These are phyloP conservation scores for Wallacemonas sp. DNA, from an alignment of 208 protist genomes.

Conservation along the genomic window DNA sequence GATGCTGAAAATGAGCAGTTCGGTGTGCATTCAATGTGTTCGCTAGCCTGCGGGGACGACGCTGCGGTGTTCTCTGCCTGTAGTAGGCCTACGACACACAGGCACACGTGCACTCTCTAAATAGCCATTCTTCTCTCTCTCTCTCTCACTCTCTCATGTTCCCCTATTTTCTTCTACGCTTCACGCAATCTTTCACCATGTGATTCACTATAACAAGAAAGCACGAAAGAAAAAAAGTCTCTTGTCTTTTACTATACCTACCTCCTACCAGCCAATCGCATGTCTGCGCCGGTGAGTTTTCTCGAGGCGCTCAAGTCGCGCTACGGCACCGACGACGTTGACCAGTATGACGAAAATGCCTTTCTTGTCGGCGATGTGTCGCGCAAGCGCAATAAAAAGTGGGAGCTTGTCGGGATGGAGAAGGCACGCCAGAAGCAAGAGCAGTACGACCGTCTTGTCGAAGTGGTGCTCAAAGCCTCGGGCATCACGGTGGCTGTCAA, in stretches of 20 bases:
- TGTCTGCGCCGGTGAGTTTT: slow-evolving; percentile 50
- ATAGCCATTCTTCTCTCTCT: no score
- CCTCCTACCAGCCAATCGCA: background rate
- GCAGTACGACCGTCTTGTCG: slow-evolving; percentile 52
- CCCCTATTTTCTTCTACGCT: no score
- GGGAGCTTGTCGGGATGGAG: slow-evolving; percentile 87
- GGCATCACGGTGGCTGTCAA: slow-evolving; percentile 59
- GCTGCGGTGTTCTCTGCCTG: background rate
- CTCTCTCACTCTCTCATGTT: no score
- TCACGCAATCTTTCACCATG: no score
- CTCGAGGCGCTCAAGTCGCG: slow-evolving; percentile 72
- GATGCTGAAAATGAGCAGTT: no score
- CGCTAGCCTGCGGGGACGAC: no score
- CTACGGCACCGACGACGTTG: slow-evolving; percentile 78
- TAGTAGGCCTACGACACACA: no score
- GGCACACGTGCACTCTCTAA: no score
- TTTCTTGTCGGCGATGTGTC: slow-evolving; percentile 52
- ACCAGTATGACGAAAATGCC: slow-evolving; percentile 32
- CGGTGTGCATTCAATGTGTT: no score
- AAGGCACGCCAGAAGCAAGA: slow-evolving; percentile 62
- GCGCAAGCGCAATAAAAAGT: slow-evolving; percentile 56
- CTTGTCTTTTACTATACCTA: no score
- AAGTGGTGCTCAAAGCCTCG: slow-evolving; percentile 66
- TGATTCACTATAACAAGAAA: no score
- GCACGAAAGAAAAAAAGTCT: no score